Conservation (phyloP, 164 flowering plant species). For the Magnolia changhungtana region DNA sequence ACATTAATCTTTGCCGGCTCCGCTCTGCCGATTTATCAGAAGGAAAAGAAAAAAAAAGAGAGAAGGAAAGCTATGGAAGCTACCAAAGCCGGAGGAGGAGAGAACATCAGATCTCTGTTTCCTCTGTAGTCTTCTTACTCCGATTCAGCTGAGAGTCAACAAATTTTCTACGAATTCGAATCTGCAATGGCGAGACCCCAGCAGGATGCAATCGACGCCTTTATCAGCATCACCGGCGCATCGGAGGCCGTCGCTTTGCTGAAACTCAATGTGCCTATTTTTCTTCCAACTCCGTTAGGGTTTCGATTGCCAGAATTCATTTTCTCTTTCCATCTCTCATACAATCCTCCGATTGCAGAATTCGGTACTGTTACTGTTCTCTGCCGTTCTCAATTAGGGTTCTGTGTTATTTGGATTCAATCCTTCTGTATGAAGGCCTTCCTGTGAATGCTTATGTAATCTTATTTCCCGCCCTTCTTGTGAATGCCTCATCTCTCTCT, state of each 20-base stretch:
- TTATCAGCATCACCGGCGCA: conserved; percentile 78
- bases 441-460: no score
- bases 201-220: conserved; percentile 75
- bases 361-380: neutral
- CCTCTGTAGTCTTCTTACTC: neutral
- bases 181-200: conserved; percentile 56
- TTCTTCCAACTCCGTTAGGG: neutral
- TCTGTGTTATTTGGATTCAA: neutral
- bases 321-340: neutral
- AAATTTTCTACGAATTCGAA: neutral
- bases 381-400: neutral
- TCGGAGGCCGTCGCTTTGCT: conserved; percentile 60
- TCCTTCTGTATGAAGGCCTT: neutral
- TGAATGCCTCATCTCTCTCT: no score
- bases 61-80: neutral
- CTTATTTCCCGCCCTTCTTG: no score
- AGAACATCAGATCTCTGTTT: neutral
- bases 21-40: neutral
- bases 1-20: neutral
- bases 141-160: neutral
- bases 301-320: neutral
- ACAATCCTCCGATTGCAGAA: no score
- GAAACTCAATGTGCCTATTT: conserved; percentile 37
- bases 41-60: neutral
- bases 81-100: neutral